Evolutionary conservation across 306 rosid species (phyloP), one percentile per base, ranked within the genome.

Genomic region (Cicer pinnatifidum): DNA sequence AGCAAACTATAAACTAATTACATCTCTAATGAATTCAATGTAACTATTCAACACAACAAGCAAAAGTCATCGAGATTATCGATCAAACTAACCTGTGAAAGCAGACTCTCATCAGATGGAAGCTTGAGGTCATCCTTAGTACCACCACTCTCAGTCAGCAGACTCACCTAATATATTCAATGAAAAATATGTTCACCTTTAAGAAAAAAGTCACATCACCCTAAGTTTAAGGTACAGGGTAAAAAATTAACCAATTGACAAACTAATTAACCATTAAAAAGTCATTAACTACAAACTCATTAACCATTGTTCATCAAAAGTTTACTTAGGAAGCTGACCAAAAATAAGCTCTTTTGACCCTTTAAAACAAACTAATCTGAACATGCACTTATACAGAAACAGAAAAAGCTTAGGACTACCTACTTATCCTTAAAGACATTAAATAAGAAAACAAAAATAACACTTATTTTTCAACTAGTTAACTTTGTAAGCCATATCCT

Each of bases 111-210:
- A 91, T 93, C 97, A 82, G 92, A 81, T 76, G 98, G 98, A 82
- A 93, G 98, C 82, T 79, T 89, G 56, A 93, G 96, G 83, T 91
- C 98, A 88, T 93, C 97, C 88, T 93, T 93, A 17, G 98, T 93
- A 69, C 73, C 86, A 15, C 98, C 98, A 80, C 45, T 83, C n/a
- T 93, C 98, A 50, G 97, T 93, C 85, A 93, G 88, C 82, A 93
- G 85, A 81, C 98, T 93, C 89, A 93, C 93, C 98, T 93, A 82
- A 40, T 71, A 76, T 11, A 47, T 44, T 67, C 17, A 69, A 53
- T 56, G 37, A 13, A 48, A 82, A 58, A 73, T 15, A 76, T 5
- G 7, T 20, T 43, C 48, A 50, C 59, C 13, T 37, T 66, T 11
- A 57, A 64, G 67, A 40, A 41, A 11, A 54, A 6, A 50, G 16